phyloP scores from a whole-genome alignment of 768 basidiomycete genomes.

The Zangia roseola region DNA sequence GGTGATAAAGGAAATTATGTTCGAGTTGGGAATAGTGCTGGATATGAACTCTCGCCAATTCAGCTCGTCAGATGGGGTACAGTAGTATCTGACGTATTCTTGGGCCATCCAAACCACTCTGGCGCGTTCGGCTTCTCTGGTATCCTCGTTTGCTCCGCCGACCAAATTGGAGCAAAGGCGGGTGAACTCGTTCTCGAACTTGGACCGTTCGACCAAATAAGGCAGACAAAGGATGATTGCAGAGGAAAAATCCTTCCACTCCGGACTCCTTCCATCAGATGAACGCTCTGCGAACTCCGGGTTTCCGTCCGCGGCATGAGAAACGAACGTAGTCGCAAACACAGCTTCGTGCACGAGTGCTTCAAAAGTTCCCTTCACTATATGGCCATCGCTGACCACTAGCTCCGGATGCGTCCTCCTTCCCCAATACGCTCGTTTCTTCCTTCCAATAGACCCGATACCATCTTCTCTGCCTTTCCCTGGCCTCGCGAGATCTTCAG shows the following conservation, averaged over 20 bases:
- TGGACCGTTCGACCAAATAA: slow-evolving; percentile 46
- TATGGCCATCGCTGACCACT: slow-evolving; percentile 36
- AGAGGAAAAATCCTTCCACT: slow-evolving; percentile 65
- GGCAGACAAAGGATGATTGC: slow-evolving; percentile 64
- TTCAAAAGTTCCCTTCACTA: slow-evolving; percentile 71
- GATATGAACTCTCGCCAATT: slow-evolving; percentile 61
- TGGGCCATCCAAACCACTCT: slow-evolving; percentile 64
- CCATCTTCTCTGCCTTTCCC: slow-evolving; percentile 37
- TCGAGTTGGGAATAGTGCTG: slow-evolving; percentile 47
- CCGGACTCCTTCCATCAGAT: slow-evolving; percentile 25
- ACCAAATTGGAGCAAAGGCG: slow-evolving; percentile 67
- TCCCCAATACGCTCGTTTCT: slow-evolving; percentile 78
- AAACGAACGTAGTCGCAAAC: slow-evolving; percentile 68
- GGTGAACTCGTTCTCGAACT: slow-evolving; percentile 70
- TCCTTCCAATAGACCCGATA: slow-evolving; percentile 34
- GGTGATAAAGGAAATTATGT: slow-evolving; percentile 20
- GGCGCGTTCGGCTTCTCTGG: slow-evolving; percentile 36
- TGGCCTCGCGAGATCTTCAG: slow-evolving; percentile 26
- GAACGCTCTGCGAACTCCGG: slow-evolving; percentile 16
- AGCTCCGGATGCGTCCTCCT: slow-evolving; percentile 72
- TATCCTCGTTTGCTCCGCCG: slow-evolving; percentile 47
- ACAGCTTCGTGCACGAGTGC: slow-evolving; percentile 80
- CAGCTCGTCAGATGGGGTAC: slow-evolving; percentile 45
- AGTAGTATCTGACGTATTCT: slow-evolving; percentile 63
- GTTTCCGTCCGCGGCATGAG: slow-evolving; percentile 15